Percentiles rank a stretch among this genome's conserved stretches.
phyloP scores from a whole-genome alignment of 768 basidiomycete species.

The Tylopilus sp. region DNA sequence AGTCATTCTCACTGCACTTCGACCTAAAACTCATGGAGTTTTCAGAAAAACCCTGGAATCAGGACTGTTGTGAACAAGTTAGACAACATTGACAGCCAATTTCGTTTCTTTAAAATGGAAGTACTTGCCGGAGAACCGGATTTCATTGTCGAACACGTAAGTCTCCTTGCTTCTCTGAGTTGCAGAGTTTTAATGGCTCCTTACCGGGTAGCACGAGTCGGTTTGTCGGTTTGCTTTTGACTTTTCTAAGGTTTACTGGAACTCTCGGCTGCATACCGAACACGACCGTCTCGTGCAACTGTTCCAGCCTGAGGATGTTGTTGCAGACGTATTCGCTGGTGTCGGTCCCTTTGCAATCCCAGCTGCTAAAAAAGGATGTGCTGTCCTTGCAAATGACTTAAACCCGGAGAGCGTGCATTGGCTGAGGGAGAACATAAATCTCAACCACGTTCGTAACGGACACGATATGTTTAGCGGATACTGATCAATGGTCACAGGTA shows the following conservation, averaged over 20 bases:
- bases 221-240: slow-evolving; percentile 90
- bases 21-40: slow-evolving; percentile 7
- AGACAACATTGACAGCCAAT: slow-evolving; percentile 77
- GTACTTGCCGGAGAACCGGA: slow-evolving; percentile 88
- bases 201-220: slow-evolving; percentile 65
- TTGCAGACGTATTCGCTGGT: slow-evolving; percentile 95
- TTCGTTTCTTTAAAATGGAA: slow-evolving; percentile 96
- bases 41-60: slow-evolving; percentile 80
- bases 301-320: slow-evolving; percentile 72
- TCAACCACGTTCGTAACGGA: slow-evolving; percentile 64
- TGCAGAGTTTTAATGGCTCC: background rate
- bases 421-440: slow-evolving; percentile 62
- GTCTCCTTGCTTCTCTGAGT: slow-evolving; percentile 22
- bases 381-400: slow-evolving; percentile 88
- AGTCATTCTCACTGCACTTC: slow-evolving; percentile 24
- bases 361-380: slow-evolving; percentile 87
- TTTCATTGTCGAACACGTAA: slow-evolving; percentile 82
- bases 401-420: slow-evolving; percentile 88
- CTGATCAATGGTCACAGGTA: slow-evolving; percentile 45
- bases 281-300: slow-evolving; percentile 78
- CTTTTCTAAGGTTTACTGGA: slow-evolving; percentile 97
- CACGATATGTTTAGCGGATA: background rate
- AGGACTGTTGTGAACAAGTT: slow-evolving; percentile 95
- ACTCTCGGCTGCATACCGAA: slow-evolving; percentile 89
- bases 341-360: slow-evolving; percentile 97